Evolutionary conservation across 139 green algal genomes (phyloP), one percentile per base, ranked within the genome.

Genomic region (Coelastrella sp.): DNA sequence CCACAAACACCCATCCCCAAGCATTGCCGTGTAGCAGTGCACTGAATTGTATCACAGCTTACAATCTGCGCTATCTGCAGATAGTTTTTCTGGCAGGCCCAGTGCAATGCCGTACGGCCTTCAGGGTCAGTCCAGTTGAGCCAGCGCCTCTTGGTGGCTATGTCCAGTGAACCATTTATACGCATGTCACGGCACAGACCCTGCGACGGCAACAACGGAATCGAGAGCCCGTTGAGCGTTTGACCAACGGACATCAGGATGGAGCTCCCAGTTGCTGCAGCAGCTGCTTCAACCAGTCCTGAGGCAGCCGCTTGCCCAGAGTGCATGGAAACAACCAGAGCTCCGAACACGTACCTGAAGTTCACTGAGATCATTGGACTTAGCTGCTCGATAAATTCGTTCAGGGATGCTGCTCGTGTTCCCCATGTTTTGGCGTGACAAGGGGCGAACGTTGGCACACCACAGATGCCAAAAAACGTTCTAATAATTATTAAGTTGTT

Each of bases 11-110:
- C 35, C 35, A 49, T 49, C 35, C 35, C 35, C 35, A 49, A 49
- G 35, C 35, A 49, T 49, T 49, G 35, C 35, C 35, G 35, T 49
- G 3, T 49, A 49, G 35, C 35, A 49, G 35, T 49, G 35, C 35
- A 49, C 35, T 49, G 3, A 49, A 49, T 49, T 49, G 35, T 49
- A 10, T 76, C 8, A 19, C 68, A 11, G 15, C 85, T 75, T 24
- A 90, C 85, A 9, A 90, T 61, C 73, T 90, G 85, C 14, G 68
- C 85, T 20, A 68, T 63, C 27, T 84, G 73, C 85, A 90, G 56
- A 60, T 27, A 84, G 73, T 90, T 90, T 15, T 70, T 81, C 25
- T 90, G 85, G 8, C n/a, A 56, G 24, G 85, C 85, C 60, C 57
- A 65, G 9, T 75, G 58, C 59, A 90, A 63, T 11, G 85, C 85